These are phyloP conservation scores for Aureobasidium sp. DNA, from an alignment of 2,329 filamentous ascomycete species.

Conservation along the genomic window DNA sequence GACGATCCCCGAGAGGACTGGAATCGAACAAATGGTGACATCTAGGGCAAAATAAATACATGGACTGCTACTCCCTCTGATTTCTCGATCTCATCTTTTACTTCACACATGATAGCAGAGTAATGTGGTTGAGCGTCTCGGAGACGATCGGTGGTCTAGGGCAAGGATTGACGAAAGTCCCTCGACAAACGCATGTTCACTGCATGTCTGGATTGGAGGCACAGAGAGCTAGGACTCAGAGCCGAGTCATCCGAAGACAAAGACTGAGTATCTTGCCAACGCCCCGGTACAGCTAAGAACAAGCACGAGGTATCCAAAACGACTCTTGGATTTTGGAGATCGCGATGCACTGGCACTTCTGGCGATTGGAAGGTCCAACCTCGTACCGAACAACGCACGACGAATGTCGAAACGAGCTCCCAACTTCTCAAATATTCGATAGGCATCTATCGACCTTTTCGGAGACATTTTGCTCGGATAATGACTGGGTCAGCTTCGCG, in stretches of 20 bases:
- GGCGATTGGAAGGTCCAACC: not conserved
- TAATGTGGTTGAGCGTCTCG: not conserved
- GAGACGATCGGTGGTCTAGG: not conserved
- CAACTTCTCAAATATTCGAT: not conserved
- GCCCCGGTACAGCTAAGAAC: not conserved
- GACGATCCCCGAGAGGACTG: not conserved
- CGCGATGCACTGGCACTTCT: not conserved
- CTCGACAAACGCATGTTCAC: constrained; percentile 5
- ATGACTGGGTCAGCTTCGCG: not conserved
- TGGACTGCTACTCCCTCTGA: not conserved
- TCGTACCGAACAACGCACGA: not conserved
- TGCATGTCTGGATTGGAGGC: constrained; percentile 3
- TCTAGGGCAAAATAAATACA: not conserved
- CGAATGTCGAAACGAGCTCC: not conserved
- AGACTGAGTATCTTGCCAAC: not conserved
- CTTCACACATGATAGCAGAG: not conserved
- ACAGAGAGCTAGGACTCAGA: constrained; percentile 1
- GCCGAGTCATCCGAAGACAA: not conserved
- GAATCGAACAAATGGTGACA: not conserved
- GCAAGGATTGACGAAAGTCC: constrained; percentile 8
- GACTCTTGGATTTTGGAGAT: not conserved
- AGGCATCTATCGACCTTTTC: not conserved
- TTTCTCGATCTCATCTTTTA: not conserved
- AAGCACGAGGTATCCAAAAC: not conserved
- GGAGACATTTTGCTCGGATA: not conserved